These are phyloP conservation scores for Aspergillus uvarum DNA, from an alignment of 2,329 filamentous ascomycete species.

Conservation along the genomic window DNA sequence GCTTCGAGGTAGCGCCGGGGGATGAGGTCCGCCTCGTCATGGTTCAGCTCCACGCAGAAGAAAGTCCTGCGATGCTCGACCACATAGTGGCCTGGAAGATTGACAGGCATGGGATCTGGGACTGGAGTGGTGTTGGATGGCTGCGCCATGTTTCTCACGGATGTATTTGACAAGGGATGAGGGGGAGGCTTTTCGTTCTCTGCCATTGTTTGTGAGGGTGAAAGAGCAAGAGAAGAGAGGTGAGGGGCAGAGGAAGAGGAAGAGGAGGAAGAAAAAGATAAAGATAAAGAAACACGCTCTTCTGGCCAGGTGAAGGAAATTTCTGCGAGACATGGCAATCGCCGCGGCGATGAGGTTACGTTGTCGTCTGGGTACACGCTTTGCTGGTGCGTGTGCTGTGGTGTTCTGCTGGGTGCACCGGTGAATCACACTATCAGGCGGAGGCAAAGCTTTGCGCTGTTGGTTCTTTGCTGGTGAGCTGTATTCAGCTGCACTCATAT, in stretches of 20 bases:
- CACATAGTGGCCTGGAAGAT: neutral
- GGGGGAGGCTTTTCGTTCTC: neutral
- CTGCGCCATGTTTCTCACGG: neutral
- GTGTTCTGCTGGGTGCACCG: neutral
- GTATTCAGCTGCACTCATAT: too few relatives aligned
- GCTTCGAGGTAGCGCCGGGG: slow-evolving; percentile 20
- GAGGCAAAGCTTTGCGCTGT: neutral
- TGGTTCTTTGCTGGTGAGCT: too few relatives aligned
- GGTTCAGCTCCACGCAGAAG: slow-evolving; percentile 24
- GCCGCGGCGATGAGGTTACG: neutral
- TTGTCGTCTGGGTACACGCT: neutral
- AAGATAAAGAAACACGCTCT: neutral
- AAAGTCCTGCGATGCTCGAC: slow-evolving; percentile 19
- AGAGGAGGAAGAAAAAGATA: neutral
- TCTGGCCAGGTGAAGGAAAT: neutral
- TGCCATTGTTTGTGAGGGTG: neutral
- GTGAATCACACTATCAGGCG: neutral
- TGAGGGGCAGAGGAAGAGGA: neutral
- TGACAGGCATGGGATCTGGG: neutral
- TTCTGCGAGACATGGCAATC: neutral
- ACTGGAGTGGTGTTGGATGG: neutral
- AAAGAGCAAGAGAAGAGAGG: neutral
- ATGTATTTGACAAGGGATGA: neutral
- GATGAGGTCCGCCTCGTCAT: slow-evolving; percentile 22
- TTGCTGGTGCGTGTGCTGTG: neutral